Percentiles rank a stretch among this genome's conserved stretches.
Evolutionary conservation across 306 rosid genomes (phyloP).

Genomic region (Prunus armeniaca): DNA sequence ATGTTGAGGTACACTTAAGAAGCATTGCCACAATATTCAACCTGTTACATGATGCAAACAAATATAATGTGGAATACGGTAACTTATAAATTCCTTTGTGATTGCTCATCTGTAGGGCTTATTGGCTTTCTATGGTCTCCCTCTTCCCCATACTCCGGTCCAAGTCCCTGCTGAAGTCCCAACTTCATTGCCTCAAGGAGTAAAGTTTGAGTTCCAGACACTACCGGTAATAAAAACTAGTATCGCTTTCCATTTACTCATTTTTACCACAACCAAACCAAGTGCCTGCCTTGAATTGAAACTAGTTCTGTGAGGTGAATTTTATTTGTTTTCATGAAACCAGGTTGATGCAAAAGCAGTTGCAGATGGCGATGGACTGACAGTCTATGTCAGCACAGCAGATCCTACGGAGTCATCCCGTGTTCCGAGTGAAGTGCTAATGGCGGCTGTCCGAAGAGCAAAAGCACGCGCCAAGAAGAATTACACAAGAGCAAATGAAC

Average conservation of each 20-base stretch:
- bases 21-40: background rate
- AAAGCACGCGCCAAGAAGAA: conserved; percentile 51
- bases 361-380: conserved; percentile 83
- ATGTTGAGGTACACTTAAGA: conserved; percentile 65
- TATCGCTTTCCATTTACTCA: background rate
- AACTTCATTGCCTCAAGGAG: conserved; percentile 22
- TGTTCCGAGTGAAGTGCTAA: conserved; percentile 51
- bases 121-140: conserved; percentile 34
- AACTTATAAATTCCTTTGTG: background rate
- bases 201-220: conserved; percentile 9
- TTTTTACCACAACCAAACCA: background rate
- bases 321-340: conserved; percentile 13
- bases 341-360: conserved; percentile 84
- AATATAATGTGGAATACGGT: background rate
- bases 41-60: background rate
- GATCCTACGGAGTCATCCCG: conserved; percentile 67
- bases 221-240: conserved; percentile 43
- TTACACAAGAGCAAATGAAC: conserved; percentile 58
- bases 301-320: conserved; percentile 10
- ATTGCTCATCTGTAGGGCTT: conserved; percentile 20
- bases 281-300: background rate
- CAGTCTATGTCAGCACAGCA: conserved; percentile 76
- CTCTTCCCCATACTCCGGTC: conserved; percentile 20
- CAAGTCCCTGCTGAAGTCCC: conserved; percentile 10
- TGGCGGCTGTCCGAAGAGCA: conserved; percentile 51